These are phyloP conservation scores for Acer yangbiense DNA, from an alignment of 345 rosid species.

Conservation along the genomic window DNA sequence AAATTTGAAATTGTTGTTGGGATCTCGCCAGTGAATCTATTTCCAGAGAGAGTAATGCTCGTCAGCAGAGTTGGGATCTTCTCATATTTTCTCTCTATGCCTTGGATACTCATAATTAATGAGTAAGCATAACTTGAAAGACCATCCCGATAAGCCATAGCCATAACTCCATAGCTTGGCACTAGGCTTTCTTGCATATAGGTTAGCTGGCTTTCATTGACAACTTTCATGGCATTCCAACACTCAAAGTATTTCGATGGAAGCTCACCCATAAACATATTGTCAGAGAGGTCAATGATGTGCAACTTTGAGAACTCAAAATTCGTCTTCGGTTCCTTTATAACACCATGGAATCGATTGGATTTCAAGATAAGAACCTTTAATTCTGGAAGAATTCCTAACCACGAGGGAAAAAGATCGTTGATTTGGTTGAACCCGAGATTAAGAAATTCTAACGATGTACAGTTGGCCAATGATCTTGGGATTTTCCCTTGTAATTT, in stretches of 20 bases:
- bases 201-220: neutral
- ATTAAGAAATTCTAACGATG: neutral
- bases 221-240: too few species aligned
- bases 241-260: neutral
- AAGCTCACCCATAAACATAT: slow-evolving; percentile 12
- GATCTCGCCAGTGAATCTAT: too few species aligned
- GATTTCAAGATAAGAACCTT: neutral
- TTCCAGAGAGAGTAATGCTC: too few species aligned
- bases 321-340: neutral
- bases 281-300: slow-evolving; percentile 20
- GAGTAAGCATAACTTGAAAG: too few species aligned
- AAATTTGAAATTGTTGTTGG: too few species aligned
- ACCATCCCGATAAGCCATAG: too few species aligned
- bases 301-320: neutral
- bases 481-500: slow-evolving; percentile 15
- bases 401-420: slow-evolving; percentile 24
- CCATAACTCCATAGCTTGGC: too few species aligned
- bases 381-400: slow-evolving; percentile 14
- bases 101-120: too few species aligned
- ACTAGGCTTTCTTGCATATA: neutral
- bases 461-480: neutral
- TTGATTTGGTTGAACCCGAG: slow-evolving; percentile 7
- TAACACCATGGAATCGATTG: slow-evolving; percentile 7
- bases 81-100: too few species aligned
- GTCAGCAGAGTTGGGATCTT: too few species aligned